Conservation (phyloP, 2,329 filamentous ascomycete genomes). For the Seiridium unicorne region DNA sequence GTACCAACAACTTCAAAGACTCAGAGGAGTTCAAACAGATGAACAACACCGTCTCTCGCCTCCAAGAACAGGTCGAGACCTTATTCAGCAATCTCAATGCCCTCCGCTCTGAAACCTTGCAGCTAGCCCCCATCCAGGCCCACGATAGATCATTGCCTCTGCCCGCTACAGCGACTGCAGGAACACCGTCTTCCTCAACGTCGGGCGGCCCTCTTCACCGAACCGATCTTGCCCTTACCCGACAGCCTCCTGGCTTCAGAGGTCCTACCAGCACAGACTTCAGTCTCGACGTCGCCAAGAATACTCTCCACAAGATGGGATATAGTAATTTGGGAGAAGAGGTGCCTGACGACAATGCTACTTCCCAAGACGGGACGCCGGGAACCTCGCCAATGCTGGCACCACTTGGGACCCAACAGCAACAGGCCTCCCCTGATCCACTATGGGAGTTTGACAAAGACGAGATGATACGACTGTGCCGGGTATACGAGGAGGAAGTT, state of each 20-base stretch:
- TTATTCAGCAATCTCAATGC: slow-evolving; percentile 71
- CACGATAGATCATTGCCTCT: slow-evolving; percentile 35
- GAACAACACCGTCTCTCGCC: slow-evolving; percentile 66
- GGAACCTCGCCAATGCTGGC: slow-evolving; percentile 29
- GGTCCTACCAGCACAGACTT: slow-evolving; percentile 85
- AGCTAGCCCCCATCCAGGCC: slow-evolving; percentile 43
- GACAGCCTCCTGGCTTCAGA: slow-evolving; percentile 64
- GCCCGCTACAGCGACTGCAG: slow-evolving; percentile 34
- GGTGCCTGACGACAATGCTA: slow-evolving; percentile 47
- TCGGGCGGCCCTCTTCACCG: slow-evolving; percentile 33
- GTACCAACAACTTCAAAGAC: slow-evolving; percentile 81
- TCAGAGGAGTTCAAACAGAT: slow-evolving; percentile 87
- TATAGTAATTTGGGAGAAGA: slow-evolving; percentile 65
- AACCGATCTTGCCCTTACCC: slow-evolving; percentile 47
- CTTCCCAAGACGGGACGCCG: slow-evolving; percentile 23
- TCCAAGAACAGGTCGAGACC: slow-evolving; percentile 82
- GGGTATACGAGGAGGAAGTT: slow-evolving; percentile 84
- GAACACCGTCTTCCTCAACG: slow-evolving; percentile 34
- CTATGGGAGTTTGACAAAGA: slow-evolving; percentile 76
- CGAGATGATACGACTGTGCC: slow-evolving; percentile 76
- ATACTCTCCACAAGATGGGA: slow-evolving; percentile 85
- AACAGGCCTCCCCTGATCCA: slow-evolving; percentile 56
- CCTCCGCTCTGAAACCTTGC: slow-evolving; percentile 56
- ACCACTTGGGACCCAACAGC: slow-evolving; percentile 35
- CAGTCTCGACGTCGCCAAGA: slow-evolving; percentile 83